Conservation (phyloP, 192 early-diverging fungal genomes). For the Umbelopsis ramanniana region DNA sequence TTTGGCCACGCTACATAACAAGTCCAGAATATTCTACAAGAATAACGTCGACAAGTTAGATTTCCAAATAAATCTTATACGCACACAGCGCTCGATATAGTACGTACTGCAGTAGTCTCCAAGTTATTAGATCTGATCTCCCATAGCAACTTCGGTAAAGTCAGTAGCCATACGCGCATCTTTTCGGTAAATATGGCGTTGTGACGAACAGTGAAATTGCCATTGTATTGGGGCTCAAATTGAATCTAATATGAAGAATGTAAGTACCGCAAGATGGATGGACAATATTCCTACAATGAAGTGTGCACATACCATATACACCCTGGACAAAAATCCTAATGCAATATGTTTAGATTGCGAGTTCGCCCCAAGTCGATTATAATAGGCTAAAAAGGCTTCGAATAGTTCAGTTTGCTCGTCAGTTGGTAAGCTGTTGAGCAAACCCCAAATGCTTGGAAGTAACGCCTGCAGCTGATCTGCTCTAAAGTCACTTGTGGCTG, state of each 20-base stretch:
- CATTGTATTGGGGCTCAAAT: constrained; percentile 46
- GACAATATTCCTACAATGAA: background rate
- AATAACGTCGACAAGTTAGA: background rate
- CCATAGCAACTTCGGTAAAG: constrained; percentile 55
- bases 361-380: constrained; percentile 36
- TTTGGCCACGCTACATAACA: constrained; percentile 43
- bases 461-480: constrained; percentile 49
- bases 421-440: constrained; percentile 50
- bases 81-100: background rate
- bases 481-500: constrained; percentile 43
- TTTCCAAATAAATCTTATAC: constrained; percentile 9
- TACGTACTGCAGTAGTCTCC: constrained; percentile 48
- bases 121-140: constrained; percentile 48
- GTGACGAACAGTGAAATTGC: constrained; percentile 34
- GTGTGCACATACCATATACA: constrained; percentile 32
- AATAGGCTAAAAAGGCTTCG: constrained; percentile 35
- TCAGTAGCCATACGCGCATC: constrained; percentile 43
- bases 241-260: constrained; percentile 33
- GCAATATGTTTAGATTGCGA: constrained; percentile 38
- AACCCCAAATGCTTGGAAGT: constrained; percentile 55
- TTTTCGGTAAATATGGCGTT: constrained; percentile 26
- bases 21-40: constrained; percentile 28
- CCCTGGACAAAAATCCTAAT: constrained; percentile 34
- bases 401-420: constrained; percentile 40
- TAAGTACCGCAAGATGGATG: background rate